These are phyloP conservation scores for Lasiodiplodia gonubiensis DNA, from an alignment of 2,329 filamentous ascomycete species.

Conservation along the genomic window DNA sequence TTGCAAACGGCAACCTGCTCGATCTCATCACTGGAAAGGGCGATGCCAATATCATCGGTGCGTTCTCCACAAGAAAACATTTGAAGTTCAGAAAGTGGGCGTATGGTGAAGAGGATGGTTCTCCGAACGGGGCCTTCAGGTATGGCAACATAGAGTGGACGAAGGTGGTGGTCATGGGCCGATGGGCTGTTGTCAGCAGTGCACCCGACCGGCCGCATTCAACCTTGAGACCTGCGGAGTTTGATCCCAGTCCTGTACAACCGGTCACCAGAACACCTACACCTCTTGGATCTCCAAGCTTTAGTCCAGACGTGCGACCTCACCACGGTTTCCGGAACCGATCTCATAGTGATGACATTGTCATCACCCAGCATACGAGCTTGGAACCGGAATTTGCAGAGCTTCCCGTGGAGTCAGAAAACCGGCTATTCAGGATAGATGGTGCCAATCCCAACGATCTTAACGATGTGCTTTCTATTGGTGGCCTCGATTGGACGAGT, in stretches of 20 bases:
- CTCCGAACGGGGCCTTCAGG: constrained; percentile 30
- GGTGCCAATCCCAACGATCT: background rate
- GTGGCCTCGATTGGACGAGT: constrained; percentile 47
- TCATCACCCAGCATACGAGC: background rate
- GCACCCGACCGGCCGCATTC: constrained; percentile 15
- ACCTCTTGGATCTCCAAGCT: background rate
- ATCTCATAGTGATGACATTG: constrained; percentile 3
- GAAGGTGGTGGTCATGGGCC: constrained; percentile 34
- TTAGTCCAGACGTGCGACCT: background rate
- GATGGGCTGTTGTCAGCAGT: constrained; percentile 41
- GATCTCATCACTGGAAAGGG: constrained; percentile 33
- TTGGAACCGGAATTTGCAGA: background rate
- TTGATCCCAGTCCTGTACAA: background rate
- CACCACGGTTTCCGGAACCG: background rate
- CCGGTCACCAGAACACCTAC: background rate
- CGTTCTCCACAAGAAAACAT: constrained; percentile 32
- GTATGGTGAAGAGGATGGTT: constrained; percentile 30
- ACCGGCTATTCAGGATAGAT: background rate
- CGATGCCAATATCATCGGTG: constrained; percentile 32
- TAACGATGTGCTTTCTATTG: background rate
- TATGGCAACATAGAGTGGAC: constrained; percentile 40
- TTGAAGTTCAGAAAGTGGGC: constrained; percentile 40
- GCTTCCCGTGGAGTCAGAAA: background rate
- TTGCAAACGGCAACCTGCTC: constrained; percentile 31
- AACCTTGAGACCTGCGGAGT: background rate